Conservation (phyloP, 805 yeast genomes). For the Pichia scutulata region DNA sequence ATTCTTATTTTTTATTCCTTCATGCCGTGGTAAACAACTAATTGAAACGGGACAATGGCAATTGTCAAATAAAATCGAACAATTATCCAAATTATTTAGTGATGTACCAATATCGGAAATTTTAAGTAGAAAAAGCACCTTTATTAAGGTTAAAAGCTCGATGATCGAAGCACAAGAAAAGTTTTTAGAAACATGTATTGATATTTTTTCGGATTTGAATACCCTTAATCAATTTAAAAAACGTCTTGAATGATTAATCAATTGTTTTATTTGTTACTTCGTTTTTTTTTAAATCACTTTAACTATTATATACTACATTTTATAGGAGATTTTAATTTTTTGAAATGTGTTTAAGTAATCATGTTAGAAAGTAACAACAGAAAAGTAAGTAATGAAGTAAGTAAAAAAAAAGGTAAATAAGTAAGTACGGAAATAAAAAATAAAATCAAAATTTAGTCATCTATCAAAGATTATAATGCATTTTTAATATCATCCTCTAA, state of each 20-base stretch:
- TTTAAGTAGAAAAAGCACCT: conserved; percentile 19
- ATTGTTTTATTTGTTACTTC: too few species aligned
- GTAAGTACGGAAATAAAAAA: neutral
- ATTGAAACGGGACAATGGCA: conserved; percentile 40
- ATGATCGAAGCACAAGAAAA: conserved; percentile 15
- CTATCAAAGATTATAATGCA: neutral
- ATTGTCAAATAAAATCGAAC: conserved; percentile 24
- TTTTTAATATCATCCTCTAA: conserved; percentile 22
- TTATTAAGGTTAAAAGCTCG: conserved; percentile 19
- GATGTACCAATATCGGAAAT: conserved; percentile 24
- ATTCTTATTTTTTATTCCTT: conserved; percentile 57
- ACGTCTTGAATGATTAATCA: neutral
- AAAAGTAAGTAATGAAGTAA: neutral
- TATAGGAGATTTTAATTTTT: too few species aligned
- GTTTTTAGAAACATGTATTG: conserved; percentile 20
- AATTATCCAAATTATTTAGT: conserved; percentile 29
- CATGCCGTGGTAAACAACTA: conserved; percentile 43
- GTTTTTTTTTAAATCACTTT: too few species aligned
- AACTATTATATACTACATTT: too few species aligned
- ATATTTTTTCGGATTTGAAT: conserved; percentile 11
- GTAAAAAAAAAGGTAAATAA: neutral
- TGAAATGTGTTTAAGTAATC: too few species aligned
- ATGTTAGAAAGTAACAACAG: too few species aligned
- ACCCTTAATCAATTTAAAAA: neutral
- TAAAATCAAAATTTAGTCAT: neutral